These are phyloP conservation scores for Betula pendula DNA, from an alignment of 306 rosid genomes.

Conservation along the genomic window DNA sequence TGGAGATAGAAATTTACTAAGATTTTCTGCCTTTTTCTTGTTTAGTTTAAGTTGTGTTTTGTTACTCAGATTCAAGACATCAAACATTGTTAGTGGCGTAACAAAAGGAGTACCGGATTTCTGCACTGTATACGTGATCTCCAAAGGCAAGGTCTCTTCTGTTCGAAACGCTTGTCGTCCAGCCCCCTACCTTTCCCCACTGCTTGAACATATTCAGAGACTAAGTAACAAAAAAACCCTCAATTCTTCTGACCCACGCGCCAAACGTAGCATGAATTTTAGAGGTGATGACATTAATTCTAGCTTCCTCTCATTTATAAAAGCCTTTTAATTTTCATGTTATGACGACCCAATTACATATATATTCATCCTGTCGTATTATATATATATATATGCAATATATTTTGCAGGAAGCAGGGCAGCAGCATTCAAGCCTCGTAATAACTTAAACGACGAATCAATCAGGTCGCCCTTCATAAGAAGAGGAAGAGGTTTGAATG, in stretches of 20 bases:
- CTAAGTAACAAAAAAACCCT: slow-evolving; percentile 19
- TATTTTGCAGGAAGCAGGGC: slow-evolving; percentile 50
- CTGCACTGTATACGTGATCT: slow-evolving; percentile 69
- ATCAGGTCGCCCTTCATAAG: slow-evolving; percentile 33
- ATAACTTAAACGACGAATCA: slow-evolving; percentile 47
- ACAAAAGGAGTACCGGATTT: slow-evolving; percentile 81
- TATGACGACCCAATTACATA: too few relatives aligned
- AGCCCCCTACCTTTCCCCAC: slow-evolving; percentile 68
- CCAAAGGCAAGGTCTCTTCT: slow-evolving; percentile 80
- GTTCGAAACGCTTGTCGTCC: slow-evolving; percentile 57
- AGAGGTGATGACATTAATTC: too few relatives aligned
- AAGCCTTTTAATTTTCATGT: too few relatives aligned
- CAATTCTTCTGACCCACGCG: slow-evolving; percentile 34
- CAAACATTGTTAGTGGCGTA: slow-evolving; percentile 53
- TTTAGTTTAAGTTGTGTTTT: not conserved
- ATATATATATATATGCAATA: too few relatives aligned
- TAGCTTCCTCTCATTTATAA: too few relatives aligned
- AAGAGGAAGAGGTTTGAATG: slow-evolving; percentile 43
- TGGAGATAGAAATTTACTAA: not conserved
- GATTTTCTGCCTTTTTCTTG: too few relatives aligned
- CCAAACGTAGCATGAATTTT: too few relatives aligned
- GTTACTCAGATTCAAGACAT: slow-evolving; percentile 66
- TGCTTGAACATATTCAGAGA: slow-evolving; percentile 40
- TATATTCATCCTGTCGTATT: too few relatives aligned
- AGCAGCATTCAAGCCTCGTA: slow-evolving; percentile 57